A percentile compares a stretch with the other conserved stretches of the same genome.
Conservation (phyloP, 352 stramenopile genomes). For the Phytopythium boreale region DNA sequence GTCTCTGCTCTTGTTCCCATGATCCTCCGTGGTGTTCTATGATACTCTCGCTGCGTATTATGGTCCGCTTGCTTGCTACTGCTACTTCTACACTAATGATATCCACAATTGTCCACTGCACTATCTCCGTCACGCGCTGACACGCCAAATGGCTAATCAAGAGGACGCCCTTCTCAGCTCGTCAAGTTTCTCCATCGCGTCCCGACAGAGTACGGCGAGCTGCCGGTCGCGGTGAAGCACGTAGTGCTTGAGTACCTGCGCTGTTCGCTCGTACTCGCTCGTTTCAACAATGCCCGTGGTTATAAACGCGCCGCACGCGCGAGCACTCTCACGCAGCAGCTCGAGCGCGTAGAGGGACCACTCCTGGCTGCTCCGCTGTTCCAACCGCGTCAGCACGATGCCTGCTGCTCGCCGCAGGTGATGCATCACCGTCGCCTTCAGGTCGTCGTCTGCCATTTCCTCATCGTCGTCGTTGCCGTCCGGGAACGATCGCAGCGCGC, state of each 20-base stretch:
- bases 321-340: conserved; percentile 67
- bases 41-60: background rate
- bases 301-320: conserved; percentile 50
- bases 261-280: conserved; percentile 20
- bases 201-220: conserved; percentile 51
- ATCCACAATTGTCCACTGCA: background rate
- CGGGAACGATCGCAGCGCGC: conserved; percentile 27
- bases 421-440: background rate
- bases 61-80: background rate
- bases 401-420: conserved; percentile 44
- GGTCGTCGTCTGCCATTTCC: background rate
- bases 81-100: background rate
- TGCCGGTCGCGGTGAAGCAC: conserved; percentile 62
- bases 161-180: background rate
- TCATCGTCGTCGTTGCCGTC: background rate
- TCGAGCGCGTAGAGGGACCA: conserved; percentile 61
- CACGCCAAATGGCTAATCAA: background rate
- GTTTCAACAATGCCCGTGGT: conserved; percentile 9
- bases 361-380: conserved; percentile 36
- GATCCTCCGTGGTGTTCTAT: background rate
- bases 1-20: background rate
- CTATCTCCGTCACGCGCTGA: background rate
- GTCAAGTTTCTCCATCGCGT: conserved; percentile 18
- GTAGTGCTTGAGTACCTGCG: conserved; percentile 42
- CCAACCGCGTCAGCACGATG: conserved; percentile 41